Conservation (phyloP, 2,329 filamentous ascomycete genomes). For the Ramularia collo-cygni region DNA sequence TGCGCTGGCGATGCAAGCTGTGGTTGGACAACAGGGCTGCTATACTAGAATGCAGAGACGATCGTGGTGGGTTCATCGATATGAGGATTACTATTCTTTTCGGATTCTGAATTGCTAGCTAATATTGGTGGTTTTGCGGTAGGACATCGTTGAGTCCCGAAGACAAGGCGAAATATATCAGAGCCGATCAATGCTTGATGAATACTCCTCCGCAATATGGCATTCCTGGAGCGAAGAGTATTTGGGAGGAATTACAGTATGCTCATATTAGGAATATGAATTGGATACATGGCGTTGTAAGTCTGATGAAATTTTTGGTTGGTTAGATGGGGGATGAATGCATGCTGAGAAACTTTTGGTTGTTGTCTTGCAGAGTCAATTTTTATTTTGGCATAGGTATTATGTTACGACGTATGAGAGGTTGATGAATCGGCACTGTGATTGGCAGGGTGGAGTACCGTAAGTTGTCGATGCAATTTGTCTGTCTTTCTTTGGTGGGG, state of each 20-base stretch:
- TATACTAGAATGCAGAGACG: constrained; percentile 6
- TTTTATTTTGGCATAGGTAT: constrained; percentile 19
- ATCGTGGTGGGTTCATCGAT: too few relatives aligned
- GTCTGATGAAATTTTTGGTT: not conserved
- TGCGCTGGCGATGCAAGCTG: too few relatives aligned
- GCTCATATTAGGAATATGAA: constrained; percentile 17
- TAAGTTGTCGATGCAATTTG: constrained; percentile 4
- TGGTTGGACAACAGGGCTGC: constrained; percentile 1
- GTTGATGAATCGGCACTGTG: constrained; percentile 16
- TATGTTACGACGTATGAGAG: constrained; percentile 16
- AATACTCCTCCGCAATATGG: constrained; percentile 15
- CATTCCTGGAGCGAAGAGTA: constrained; percentile 12
- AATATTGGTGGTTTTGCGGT: too few relatives aligned
- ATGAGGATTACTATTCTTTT: too few relatives aligned
- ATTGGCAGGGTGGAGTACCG: constrained; percentile 14
- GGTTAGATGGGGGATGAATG: too few relatives aligned
- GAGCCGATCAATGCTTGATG: constrained; percentile 16
- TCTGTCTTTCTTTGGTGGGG: too few relatives aligned
- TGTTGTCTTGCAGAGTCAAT: constrained; percentile 10
- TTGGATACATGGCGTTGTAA: constrained; percentile 18
- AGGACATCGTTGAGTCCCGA: constrained; percentile 13
- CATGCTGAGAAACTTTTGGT: too few relatives aligned
- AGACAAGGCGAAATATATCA: constrained; percentile 14
- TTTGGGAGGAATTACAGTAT: constrained; percentile 21
- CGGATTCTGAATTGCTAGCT: too few relatives aligned